Base-by-base conservation (phyloP, 495 filamentous ascomycete genomes). In the Viridothelium virens region DNA sequence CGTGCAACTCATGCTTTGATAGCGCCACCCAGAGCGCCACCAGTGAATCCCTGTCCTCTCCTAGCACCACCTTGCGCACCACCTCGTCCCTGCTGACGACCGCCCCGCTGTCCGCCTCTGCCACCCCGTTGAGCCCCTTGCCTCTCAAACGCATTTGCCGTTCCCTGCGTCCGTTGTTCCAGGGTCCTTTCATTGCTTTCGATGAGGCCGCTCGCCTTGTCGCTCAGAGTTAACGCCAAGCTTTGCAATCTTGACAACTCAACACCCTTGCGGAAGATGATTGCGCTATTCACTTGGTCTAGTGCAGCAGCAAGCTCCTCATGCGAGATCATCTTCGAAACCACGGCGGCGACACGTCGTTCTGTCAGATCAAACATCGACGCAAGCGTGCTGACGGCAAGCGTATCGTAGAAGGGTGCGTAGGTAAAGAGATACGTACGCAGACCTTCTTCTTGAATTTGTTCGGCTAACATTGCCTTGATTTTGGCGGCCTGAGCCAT, bases 381-480 rank as follows among this genome's bases (percentile, higher is more conserved):
- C 59, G 91, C 88, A 64, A 99, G 83, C 1, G 91, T 91, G 67
- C 81, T 79, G 73, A 97, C 82, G 67, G 91, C 87, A 63, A 99
- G 85, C 41, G 94, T 99, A 78, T 97, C 94, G 81, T 99, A 99
- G 84, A 93, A 99, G 62, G 94, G 94, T 50, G 94, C 94, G 77
- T 99, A 99, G 63, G 94, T 99, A 85, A 99, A 97, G 71, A 99
- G 90, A 78, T 99, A 99, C 63, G 94, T 99, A 65, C 95, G 85
- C 63, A 99, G 85, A 66, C 94, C 94, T 81, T 97, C 95, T 76
- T 97, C 94, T 79, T 99, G 95, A 70, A 96, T 96, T 81, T 97
- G 94, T 74, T 90, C 90, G 38, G 91, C 89, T 38, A 99, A 88
- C 93, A 97, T 96, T 63, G 84, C 79, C 87, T 97, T 97, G 81